These are phyloP conservation scores for Strobilomyces confusus DNA, from an alignment of 768 basidiomycete genomes.

Conservation along the genomic window DNA sequence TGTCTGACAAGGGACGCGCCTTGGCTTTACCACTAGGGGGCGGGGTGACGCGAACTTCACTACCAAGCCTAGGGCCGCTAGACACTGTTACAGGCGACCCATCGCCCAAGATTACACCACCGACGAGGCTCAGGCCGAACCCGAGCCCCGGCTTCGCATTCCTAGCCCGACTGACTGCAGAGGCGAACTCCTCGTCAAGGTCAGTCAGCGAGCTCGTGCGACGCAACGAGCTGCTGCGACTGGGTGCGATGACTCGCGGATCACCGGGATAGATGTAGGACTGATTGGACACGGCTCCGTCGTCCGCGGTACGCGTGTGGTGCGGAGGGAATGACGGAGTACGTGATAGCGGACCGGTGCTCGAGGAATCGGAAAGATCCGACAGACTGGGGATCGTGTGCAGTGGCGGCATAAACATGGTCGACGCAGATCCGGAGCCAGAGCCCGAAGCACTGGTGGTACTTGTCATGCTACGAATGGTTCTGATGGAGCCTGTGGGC, in stretches of 20 bases:
- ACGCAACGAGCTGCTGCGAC: conserved; percentile 52
- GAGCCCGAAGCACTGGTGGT: conserved; percentile 40
- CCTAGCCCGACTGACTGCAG: conserved; percentile 40
- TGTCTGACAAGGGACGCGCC: conserved; percentile 27
- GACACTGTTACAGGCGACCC: conserved; percentile 71
- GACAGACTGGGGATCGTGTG: conserved; percentile 66
- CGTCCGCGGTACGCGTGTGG: conserved; percentile 68
- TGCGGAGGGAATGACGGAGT: conserved; percentile 51
- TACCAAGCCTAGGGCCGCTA: conserved; percentile 50
- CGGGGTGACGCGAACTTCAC: conserved; percentile 42
- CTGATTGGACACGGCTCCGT: conserved; percentile 61
- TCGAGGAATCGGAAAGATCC: conserved; percentile 51
- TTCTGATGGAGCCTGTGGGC: conserved; percentile 59
- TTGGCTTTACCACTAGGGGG: conserved; percentile 39
- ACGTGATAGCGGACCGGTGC: conserved; percentile 37
- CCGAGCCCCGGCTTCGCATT: conserved; percentile 40
- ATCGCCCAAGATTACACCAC: conserved; percentile 41
- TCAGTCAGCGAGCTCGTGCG: conserved; percentile 77
- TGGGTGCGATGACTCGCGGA: conserved; percentile 66
- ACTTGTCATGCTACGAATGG: conserved; percentile 55
- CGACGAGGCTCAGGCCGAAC: conserved; percentile 41
- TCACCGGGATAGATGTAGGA: conserved; percentile 72
- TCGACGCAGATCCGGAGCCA: conserved; percentile 55
- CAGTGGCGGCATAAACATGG: conserved; percentile 76
- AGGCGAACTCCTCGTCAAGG: conserved; percentile 57